Evolutionary conservation across 2,329 filamentous ascomycete genomes (phyloP).

Genomic region (Aspergillus alliaceus): DNA sequence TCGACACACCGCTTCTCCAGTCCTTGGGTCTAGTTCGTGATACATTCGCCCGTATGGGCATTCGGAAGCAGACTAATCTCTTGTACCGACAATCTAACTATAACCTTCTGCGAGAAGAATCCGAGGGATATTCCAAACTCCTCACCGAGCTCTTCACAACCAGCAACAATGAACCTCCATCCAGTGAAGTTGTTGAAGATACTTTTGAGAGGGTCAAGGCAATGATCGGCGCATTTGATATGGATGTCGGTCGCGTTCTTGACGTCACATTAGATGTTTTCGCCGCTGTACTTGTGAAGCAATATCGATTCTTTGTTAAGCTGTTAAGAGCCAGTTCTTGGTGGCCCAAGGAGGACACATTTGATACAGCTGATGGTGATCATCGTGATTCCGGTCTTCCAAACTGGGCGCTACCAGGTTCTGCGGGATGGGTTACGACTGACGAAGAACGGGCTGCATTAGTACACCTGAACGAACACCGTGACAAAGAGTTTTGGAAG

Average conservation of each 20-base stretch:
- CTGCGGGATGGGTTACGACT: conserved; percentile 60
- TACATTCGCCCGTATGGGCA: conserved; percentile 80
- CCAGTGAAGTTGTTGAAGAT: conserved; percentile 73
- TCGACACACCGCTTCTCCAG: conserved; percentile 77
- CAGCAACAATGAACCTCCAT: conserved; percentile 71
- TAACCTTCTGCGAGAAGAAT: conserved; percentile 91
- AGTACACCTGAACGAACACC: conserved; percentile 56
- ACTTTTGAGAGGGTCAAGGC: conserved; percentile 92
- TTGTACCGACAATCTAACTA: conserved; percentile 96
- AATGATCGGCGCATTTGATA: conserved; percentile 92
- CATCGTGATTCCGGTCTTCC: conserved; percentile 66
- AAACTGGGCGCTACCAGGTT: conserved; percentile 77
- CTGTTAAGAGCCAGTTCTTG: conserved; percentile 88
- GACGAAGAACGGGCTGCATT: conserved; percentile 68
- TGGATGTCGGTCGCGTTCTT: conserved; percentile 90
- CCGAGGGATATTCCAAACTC: conserved; percentile 94
- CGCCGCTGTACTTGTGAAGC: conserved; percentile 87
- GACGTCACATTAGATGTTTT: conserved; percentile 96
- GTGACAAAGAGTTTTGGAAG: conserved; percentile 80
- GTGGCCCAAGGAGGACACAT: conserved; percentile 76
- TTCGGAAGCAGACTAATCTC: conserved; percentile 87
- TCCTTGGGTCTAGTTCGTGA: conserved; percentile 77
- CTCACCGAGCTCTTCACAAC: conserved; percentile 94
- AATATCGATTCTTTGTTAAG: conserved; percentile 92
- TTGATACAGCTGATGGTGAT: conserved; percentile 33